These are phyloP conservation scores for Casuarina cunninghamiana DNA, from an alignment of 306 rosid species.

Conservation along the genomic window DNA sequence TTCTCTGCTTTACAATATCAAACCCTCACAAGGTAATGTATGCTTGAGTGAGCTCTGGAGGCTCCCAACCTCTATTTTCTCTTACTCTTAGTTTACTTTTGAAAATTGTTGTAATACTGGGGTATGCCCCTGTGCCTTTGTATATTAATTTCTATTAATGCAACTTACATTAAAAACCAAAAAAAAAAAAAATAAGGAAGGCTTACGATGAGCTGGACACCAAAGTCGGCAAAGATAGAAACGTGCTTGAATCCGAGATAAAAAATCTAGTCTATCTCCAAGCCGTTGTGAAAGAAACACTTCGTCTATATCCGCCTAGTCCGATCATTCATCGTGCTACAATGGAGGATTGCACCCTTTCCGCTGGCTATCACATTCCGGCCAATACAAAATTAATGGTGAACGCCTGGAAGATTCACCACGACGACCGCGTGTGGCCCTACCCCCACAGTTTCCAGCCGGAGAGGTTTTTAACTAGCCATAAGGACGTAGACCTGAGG, in stretches of 20 bases:
- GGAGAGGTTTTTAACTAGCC: conserved; percentile 36
- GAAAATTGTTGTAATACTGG: no score
- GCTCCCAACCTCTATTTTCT: no score
- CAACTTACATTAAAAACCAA: no score
- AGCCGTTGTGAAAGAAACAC: conserved; percentile 41
- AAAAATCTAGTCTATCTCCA: conserved; percentile 39
- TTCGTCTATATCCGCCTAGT: conserved; percentile 46
- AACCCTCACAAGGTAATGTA: no score
- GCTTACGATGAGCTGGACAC: conserved; percentile 35
- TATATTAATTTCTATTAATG: no score
- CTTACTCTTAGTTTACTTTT: no score
- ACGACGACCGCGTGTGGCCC: conserved; percentile 32
- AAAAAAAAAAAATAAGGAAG: no score
- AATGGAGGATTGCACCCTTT: conserved; percentile 40
- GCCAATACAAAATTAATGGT: conserved; percentile 42
- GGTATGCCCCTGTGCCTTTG: no score
- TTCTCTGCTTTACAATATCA: no score
- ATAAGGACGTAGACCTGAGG: conserved; percentile 33
- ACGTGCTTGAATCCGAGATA: conserved; percentile 38
- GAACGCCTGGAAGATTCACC: conserved; percentile 44
- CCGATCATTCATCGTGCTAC: conserved; percentile 31
- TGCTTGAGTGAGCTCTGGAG: no score
- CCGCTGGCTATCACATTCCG: conserved; percentile 38
- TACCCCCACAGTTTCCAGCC: conserved; percentile 41
- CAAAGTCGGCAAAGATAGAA: conserved; percentile 25